These are phyloP conservation scores for Benincasa hispida DNA, from an alignment of 306 rosid genomes.

Conservation along the genomic window DNA sequence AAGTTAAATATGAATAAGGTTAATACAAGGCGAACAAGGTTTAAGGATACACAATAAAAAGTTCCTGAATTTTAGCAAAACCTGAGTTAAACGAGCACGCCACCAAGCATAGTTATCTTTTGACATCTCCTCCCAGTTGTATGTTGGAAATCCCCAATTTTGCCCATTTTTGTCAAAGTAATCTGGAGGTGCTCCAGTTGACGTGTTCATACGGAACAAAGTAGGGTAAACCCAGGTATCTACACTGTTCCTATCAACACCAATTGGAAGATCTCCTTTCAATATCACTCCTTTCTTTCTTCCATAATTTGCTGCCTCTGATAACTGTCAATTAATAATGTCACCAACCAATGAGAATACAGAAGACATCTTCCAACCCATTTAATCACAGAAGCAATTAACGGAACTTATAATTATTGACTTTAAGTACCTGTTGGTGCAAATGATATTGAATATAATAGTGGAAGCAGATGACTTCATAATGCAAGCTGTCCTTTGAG, in stretches of 20 bases:
- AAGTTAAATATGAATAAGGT: slow-evolving; percentile 12
- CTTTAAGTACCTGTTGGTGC: slow-evolving; percentile 61
- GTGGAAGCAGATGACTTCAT: slow-evolving; percentile 69
- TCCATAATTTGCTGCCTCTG: slow-evolving; percentile 78
- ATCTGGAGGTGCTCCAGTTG: slow-evolving; percentile 98
- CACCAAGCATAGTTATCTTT: slow-evolving; percentile 95
- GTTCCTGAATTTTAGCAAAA: slow-evolving; percentile 9
- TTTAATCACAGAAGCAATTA: slow-evolving; percentile 3
- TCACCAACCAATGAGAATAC: background rate
- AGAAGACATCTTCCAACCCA: background rate
- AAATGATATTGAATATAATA: slow-evolving; percentile 86
- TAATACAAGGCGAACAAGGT: slow-evolving; percentile 4
- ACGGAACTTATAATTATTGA: slow-evolving; percentile 9
- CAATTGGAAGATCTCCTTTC: slow-evolving; percentile 98
- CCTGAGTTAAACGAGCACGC: slow-evolving; percentile 92
- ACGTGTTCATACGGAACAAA: slow-evolving; percentile 87
- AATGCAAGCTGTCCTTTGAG: slow-evolving; percentile 68
- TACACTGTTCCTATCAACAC: slow-evolving; percentile 89
- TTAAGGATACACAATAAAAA: slow-evolving; percentile 9
- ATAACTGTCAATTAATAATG: slow-evolving; percentile 37
- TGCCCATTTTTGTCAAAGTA: slow-evolving; percentile 98
- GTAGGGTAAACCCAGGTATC: slow-evolving; percentile 95
- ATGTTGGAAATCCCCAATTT: slow-evolving; percentile 99
- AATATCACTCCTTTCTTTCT: slow-evolving; percentile 75
- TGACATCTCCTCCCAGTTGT: slow-evolving; percentile 99